Percentiles rank a stretch among this genome's conserved stretches.
phyloP scores from a whole-genome alignment of 352 stramenopile genomes.

The Globisporangium parvum region DNA sequence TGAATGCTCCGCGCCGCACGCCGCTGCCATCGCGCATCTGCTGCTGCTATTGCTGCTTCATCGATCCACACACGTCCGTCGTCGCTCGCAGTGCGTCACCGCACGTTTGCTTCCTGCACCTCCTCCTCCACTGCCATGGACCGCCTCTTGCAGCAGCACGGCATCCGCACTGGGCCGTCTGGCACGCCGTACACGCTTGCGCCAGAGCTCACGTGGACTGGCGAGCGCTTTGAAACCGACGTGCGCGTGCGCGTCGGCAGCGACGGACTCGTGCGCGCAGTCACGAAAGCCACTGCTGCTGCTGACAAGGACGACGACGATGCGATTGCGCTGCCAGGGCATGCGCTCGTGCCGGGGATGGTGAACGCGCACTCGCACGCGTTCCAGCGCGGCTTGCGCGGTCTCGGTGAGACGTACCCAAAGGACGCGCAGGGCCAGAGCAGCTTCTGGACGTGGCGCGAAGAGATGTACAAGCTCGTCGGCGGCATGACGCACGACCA shows the following conservation, averaged over 20 bases:
- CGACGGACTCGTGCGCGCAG: slow-evolving; percentile 38
- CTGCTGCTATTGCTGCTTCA: neutral
- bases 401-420: slow-evolving; percentile 70
- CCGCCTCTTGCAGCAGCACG: slow-evolving; percentile 14
- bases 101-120: neutral
- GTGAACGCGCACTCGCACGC: slow-evolving; percentile 81
- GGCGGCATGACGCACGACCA: slow-evolving; percentile 52
- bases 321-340: slow-evolving; percentile 28
- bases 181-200: slow-evolving; percentile 42
- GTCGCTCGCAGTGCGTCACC: neutral
- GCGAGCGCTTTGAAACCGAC: slow-evolving; percentile 41
- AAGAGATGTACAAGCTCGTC: slow-evolving; percentile 83
- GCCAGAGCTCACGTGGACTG: slow-evolving; percentile 66
- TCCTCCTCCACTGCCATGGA: slow-evolving; percentile 14
- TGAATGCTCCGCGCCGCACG: slow-evolving; percentile 10
- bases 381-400: slow-evolving; percentile 65
- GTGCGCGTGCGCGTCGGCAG: slow-evolving; percentile 44
- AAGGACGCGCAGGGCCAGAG: slow-evolving; percentile 29
- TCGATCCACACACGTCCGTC: neutral
- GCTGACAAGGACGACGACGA: neutral
- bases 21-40: neutral
- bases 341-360: slow-evolving; percentile 60
- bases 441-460: slow-evolving; percentile 79
- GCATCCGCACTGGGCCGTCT: neutral
- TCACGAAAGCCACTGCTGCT: slow-evolving; percentile 15